phyloP scores from a whole-genome alignment of 1,284 basidiomycete genomes.

The Mrakiaceae sp. region DNA sequence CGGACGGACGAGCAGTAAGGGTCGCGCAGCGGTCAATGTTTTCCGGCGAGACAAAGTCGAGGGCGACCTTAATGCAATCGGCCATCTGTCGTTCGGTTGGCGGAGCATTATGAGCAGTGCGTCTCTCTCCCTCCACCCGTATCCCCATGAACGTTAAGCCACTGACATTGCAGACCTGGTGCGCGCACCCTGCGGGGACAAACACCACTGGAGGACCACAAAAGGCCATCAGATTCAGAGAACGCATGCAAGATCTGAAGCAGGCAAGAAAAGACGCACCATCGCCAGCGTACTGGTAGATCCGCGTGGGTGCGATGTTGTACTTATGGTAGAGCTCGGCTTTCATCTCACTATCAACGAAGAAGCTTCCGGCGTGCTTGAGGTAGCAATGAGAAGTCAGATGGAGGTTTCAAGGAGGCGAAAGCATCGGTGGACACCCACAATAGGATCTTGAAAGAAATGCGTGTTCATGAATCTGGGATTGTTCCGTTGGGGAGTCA shows the following conservation, averaged over 20 bases:
- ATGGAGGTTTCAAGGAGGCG: too few species aligned
- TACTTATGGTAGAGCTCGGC: slow-evolving; percentile 54
- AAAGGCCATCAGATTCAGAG: too few species aligned
- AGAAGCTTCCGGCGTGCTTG: slow-evolving; percentile 69
- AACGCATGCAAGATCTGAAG: too few species aligned
- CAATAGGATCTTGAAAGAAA: slow-evolving; percentile 62
- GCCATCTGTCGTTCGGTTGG: slow-evolving; percentile 42
- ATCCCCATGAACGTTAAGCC: too few species aligned
- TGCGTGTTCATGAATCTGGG: slow-evolving; percentile 15
- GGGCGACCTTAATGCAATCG: slow-evolving; percentile 92
- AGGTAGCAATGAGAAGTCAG: too few species aligned
- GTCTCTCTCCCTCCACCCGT: too few species aligned
- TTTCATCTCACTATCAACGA: slow-evolving; percentile 60
- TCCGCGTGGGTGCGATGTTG: slow-evolving; percentile 64
- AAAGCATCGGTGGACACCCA: too few species aligned
- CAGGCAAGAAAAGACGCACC: slow-evolving; percentile 34
- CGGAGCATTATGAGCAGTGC: too few species aligned
- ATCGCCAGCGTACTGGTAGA: slow-evolving; percentile 85
- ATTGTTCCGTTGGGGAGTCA: too few species aligned
- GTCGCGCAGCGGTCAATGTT: background rate
- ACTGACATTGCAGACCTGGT: slow-evolving; percentile 53
- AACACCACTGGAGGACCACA: slow-evolving; percentile 44
- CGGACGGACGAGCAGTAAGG: background rate
- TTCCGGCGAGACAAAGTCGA: slow-evolving; percentile 61
- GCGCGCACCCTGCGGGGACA: slow-evolving; percentile 89